Evolutionary conservation across 2,329 filamentous ascomycete species (phyloP).

Genomic region (Aspergillus ustus): DNA sequence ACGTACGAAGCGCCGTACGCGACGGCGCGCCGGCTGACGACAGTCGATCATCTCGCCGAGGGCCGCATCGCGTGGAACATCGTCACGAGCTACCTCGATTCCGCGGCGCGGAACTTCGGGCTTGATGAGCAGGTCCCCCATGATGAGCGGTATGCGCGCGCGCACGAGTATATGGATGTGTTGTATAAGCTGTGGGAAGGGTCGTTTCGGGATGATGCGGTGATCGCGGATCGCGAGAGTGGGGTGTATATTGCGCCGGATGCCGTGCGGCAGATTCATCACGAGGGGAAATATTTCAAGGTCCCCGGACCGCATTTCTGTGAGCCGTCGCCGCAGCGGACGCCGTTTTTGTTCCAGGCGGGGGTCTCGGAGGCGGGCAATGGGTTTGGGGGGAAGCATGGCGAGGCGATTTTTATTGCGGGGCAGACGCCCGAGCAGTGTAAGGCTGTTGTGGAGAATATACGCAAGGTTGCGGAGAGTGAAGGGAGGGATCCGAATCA

Average conservation of each 20-base stretch:
- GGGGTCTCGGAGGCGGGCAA: conserved; percentile 53
- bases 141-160: conserved; percentile 55
- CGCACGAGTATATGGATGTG: conserved; percentile 55
- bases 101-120: conserved; percentile 54
- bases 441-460: conserved; percentile 46
- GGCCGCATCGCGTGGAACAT: conserved; percentile 60
- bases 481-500: conserved; percentile 45
- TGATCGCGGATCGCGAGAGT: conserved; percentile 23
- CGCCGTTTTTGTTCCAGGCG: conserved; percentile 54
- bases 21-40: conserved; percentile 59
- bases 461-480: conserved; percentile 44
- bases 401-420: conserved; percentile 53
- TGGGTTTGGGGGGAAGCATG: conserved; percentile 50
- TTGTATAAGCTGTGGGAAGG: conserved; percentile 58
- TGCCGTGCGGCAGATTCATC: conserved; percentile 44
- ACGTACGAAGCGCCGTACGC: conserved; percentile 62
- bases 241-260: conserved; percentile 41
- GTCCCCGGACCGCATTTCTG: conserved; percentile 51
- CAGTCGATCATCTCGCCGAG: conserved; percentile 57
- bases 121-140: conserved; percentile 52
- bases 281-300: conserved; percentile 48
- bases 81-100: conserved; percentile 55
- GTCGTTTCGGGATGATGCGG: conserved; percentile 53
- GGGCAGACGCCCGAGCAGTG: conserved; percentile 51
- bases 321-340: conserved; percentile 53